Base-by-base conservation (phyloP, 2,329 filamentous ascomycete species). In the Claviceps humidiphila region DNA sequence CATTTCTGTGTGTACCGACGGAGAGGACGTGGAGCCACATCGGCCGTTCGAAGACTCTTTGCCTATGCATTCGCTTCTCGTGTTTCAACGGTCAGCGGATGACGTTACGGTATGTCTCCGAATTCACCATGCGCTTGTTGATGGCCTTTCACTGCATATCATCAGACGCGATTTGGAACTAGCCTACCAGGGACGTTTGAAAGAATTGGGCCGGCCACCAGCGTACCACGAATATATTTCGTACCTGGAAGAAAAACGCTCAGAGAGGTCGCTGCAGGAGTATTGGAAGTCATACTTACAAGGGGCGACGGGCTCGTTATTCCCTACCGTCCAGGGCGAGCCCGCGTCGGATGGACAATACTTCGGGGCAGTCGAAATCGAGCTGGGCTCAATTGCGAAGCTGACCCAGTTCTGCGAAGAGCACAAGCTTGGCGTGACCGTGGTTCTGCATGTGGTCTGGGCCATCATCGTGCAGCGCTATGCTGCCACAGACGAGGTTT, bases 391-490 rank as follows among this genome's bases (percentile, higher is more conserved):
- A 14, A 22, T 11, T 38, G 34, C n/a, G 9, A 38, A 41, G 40
- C 34, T 50, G 48, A 41, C 24, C 17, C 48, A 30, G 14, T 72
- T 71, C 56, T 72, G 71, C 53, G 63, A 63, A 50, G 60, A 60
- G 45, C 59, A 67, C 5, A 68, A 66, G 3, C 63, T 74, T 9
- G 80, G 76, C 0, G 53, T 74, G 0, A 73, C 76, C 1, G 74
- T 69, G 30, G 58, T 79, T 2, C 64, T 80, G 0, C 74, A 77
- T 51, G 65, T 75, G 24, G 68, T 68, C 0, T 80, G 77, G 77
- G 72, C 71, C 1, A 64, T 79, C 22, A 66, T 76, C 0, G 58
- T 80, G 3, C 66, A 71, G 2, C 63, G 62, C 4, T 77, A 76
- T 55, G 74, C 75, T 1, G 69, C 69, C 0, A 62, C 65, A 1